Evolutionary conservation across 2,329 filamentous ascomycete genomes (phyloP).

Genomic region (Podosphaera aphanis): DNA sequence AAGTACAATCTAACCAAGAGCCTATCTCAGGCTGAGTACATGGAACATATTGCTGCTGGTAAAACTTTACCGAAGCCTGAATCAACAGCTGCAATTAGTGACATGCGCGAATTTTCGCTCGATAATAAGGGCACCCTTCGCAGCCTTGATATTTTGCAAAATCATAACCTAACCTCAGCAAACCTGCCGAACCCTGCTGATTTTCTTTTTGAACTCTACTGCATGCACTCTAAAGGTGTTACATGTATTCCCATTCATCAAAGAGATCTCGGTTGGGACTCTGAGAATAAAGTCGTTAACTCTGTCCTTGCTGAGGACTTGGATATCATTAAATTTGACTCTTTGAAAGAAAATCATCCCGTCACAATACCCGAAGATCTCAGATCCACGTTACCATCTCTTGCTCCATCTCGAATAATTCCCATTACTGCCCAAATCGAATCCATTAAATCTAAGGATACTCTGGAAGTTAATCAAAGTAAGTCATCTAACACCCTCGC

Average conservation of each 20-base stretch:
- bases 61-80: constrained; percentile 59
- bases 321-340: constrained; percentile 51
- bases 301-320: constrained; percentile 53
- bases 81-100: constrained; percentile 91
- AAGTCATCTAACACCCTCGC: not conserved
- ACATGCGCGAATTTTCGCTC: constrained; percentile 85
- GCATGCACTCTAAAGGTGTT: constrained; percentile 95
- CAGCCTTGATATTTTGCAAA: constrained; percentile 70
- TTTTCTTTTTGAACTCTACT: constrained; percentile 78
- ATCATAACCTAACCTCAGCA: constrained; percentile 37
- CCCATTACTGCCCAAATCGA: constrained; percentile 7
- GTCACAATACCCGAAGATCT: constrained; percentile 5
- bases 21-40: constrained; percentile 72
- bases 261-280: constrained; percentile 74
- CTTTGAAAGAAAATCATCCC: constrained; percentile 25
- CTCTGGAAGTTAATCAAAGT: constrained; percentile 7
- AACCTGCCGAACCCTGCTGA: constrained; percentile 47
- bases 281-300: constrained; percentile 67
- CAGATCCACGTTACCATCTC: constrained; percentile 5
- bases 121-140: constrained; percentile 65
- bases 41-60: constrained; percentile 54
- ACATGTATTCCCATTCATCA: constrained; percentile 71
- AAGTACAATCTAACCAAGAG: constrained; percentile 61
- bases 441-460: too few species aligned
- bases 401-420: constrained; percentile 11